Conservation (phyloP, 306 rosid species). For the Quercus bicolor region DNA sequence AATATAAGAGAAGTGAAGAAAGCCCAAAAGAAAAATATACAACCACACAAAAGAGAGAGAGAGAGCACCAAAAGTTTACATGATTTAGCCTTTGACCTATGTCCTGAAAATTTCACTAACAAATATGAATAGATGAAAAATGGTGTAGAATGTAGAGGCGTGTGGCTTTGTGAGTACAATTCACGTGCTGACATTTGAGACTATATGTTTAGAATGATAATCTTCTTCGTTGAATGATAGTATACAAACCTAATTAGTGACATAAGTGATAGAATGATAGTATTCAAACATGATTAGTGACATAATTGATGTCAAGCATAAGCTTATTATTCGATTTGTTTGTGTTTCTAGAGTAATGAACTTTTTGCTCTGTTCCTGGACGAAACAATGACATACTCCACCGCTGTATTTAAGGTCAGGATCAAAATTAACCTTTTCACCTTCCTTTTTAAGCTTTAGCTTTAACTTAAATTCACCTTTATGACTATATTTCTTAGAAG, state of each 20-base stretch:
- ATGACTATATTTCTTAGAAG: constrained; percentile 32
- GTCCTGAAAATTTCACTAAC: too few relatives aligned
- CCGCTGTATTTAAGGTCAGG: constrained; percentile 78
- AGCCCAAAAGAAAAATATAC: too few relatives aligned
- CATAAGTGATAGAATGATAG: not conserved
- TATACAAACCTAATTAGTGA: not conserved
- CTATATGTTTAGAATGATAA: too few relatives aligned
- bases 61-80: too few relatives aligned
- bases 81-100: too few relatives aligned
- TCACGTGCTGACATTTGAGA: too few relatives aligned
- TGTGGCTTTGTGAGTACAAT: too few relatives aligned
- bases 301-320: not conserved
- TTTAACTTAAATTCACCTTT: not conserved
- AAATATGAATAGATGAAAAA: too few relatives aligned
- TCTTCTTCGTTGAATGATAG: not conserved
- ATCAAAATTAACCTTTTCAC: not conserved
- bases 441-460: not conserved
- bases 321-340: not conserved
- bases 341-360: constrained; percentile 72
- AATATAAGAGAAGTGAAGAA: too few relatives aligned
- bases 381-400: constrained; percentile 82
- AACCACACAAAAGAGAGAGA: too few relatives aligned
- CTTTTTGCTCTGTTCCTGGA: constrained; percentile 85
- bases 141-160: too few relatives aligned
- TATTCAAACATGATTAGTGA: not conserved